A percentile compares a stretch with the other conserved stretches of the same genome.
phyloP scores from a whole-genome alignment of 2,329 filamentous ascomycete species.

The Arthrobotrys pseudoclavata region DNA sequence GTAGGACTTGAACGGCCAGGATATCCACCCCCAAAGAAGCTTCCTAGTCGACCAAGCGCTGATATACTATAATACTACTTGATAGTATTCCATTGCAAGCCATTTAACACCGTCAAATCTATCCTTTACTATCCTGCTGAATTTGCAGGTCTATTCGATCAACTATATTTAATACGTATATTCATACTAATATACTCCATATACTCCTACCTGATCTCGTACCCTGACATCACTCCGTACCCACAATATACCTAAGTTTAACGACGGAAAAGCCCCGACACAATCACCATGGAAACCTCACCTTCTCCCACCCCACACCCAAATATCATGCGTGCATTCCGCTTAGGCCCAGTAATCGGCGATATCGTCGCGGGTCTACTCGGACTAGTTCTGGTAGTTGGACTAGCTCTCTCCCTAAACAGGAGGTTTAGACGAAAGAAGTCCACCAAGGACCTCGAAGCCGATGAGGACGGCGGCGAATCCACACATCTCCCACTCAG shows the following conservation, averaged over 20 bases:
- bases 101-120: not conserved
- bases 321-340: constrained; percentile 22
- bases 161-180: not conserved
- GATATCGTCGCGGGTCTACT: constrained; percentile 22
- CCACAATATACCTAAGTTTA: not conserved
- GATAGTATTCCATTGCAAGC: not conserved
- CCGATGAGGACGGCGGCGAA: constrained; percentile 16
- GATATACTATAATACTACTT: too few relatives aligned
- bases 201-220: not conserved
- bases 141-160: not conserved
- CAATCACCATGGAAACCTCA: not conserved
- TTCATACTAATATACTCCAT: not conserved
- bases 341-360: constrained; percentile 33
- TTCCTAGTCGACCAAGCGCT: not conserved
- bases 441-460: not conserved
- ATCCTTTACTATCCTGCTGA: not conserved
- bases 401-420: constrained; percentile 12
- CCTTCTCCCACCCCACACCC: not conserved
- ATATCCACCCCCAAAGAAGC: not conserved
- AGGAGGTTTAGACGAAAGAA: not conserved
- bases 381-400: constrained; percentile 6
- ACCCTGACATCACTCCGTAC: too few relatives aligned
- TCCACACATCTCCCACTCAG: constrained; percentile 1
- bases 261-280: not conserved
- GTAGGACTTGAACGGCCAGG: not conserved